These are phyloP conservation scores for Claviceps capensis DNA, from an alignment of 2,329 filamentous ascomycete genomes.

Conservation along the genomic window DNA sequence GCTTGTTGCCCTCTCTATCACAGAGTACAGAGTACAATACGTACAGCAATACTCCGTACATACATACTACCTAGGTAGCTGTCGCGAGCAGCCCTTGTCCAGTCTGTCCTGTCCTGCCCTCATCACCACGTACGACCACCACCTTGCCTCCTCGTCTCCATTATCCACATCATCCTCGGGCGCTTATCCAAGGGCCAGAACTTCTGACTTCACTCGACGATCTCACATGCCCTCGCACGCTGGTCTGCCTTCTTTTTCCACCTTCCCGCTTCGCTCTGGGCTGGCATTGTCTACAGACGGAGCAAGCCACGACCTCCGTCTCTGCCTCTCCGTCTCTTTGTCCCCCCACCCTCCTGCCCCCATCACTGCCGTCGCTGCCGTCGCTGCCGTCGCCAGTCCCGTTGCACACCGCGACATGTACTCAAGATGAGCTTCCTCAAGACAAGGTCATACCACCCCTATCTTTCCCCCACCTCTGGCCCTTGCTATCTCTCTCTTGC, in stretches of 20 bases:
- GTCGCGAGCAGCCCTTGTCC: neutral
- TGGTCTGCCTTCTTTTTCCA: neutral
- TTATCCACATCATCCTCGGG: neutral
- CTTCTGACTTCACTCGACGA: neutral
- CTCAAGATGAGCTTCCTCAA: conserved; percentile 30
- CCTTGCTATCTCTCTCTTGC: neutral
- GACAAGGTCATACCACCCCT: conserved; percentile 20
- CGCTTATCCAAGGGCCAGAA: neutral
- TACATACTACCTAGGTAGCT: too few species aligned
- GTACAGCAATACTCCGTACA: too few species aligned
- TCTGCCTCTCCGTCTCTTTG: neutral
- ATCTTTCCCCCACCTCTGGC: neutral
- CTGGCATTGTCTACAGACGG: neutral
- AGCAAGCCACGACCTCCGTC: neutral
- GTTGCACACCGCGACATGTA: conserved; percentile 21
- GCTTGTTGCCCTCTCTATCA: neutral
- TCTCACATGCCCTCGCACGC: neutral
- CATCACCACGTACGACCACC: neutral
- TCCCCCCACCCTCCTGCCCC: neutral
- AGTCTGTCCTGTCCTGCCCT: conserved; percentile 2
- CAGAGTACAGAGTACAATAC: neutral
- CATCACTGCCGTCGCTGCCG: conserved; percentile 2
- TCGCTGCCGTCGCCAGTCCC: conserved; percentile 9
- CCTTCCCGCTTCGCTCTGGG: neutral
- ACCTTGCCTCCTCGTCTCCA: neutral